These are phyloP conservation scores for Penstemon davidsonii DNA, from an alignment of 257 asterid genomes.

Conservation along the genomic window DNA sequence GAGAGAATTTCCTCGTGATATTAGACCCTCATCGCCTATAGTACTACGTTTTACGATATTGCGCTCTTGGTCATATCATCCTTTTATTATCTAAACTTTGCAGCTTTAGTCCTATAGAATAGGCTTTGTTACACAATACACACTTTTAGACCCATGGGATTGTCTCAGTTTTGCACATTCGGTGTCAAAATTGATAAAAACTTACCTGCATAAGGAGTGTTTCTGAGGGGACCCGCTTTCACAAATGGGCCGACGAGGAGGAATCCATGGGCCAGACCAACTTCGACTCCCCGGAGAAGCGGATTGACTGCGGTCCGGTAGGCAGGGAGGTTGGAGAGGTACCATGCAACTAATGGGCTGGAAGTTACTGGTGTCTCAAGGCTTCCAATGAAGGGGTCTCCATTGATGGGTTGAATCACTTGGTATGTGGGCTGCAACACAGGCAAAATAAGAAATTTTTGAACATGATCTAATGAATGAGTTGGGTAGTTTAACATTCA, in stretches of 20 bases:
- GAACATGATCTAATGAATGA: no score
- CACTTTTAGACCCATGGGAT: no score
- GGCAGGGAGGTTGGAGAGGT: conserved; percentile 86
- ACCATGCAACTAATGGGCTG: conserved; percentile 95
- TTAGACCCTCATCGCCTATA: no score
- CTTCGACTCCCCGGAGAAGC: conserved; percentile 69
- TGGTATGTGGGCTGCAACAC: conserved; percentile 85
- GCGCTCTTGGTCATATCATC: no score
- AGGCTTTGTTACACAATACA: no score
- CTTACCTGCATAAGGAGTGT: conserved; percentile 51
- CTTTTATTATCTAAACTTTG: no score
- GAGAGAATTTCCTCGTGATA: no score
- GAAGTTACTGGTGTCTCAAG: conserved; percentile 95
- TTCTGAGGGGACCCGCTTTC: conserved; percentile 72
- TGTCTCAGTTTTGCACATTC: no score
- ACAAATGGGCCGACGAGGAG: conserved; percentile 88
- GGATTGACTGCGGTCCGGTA: conserved; percentile 87
- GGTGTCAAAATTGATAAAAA: no score
- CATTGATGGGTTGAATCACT: conserved; percentile 89
- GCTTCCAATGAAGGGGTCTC: conserved; percentile 97
- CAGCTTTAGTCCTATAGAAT: no score
- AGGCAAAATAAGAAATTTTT: background rate
- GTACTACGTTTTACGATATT: no score
- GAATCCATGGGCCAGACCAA: conserved; percentile 88
- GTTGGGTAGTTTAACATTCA: no score